Evolutionary conservation across 352 stramenopile genomes (phyloP).

Genomic region (Blastocystis sp.): DNA sequence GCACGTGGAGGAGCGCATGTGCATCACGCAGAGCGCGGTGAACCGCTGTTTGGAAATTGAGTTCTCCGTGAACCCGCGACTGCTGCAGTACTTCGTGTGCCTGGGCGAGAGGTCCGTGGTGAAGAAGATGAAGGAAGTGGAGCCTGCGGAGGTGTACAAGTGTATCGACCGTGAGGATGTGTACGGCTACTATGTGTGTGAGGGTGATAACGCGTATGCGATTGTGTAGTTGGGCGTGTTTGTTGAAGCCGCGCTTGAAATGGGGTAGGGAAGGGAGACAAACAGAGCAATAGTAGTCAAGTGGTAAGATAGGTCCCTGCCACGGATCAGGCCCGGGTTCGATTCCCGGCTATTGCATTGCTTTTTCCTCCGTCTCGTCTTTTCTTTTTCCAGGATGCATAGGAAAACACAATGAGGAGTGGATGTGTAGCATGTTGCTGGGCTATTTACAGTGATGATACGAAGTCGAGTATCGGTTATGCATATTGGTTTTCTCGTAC

Average conservation of each 20-base stretch:
- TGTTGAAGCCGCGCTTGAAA: not conserved
- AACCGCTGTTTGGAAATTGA: slow-evolving; percentile 45
- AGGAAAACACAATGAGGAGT: not conserved
- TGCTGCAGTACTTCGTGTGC: slow-evolving; percentile 30
- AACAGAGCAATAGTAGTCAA: slow-evolving; percentile 64
- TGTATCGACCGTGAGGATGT: not conserved
- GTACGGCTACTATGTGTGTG: slow-evolving; percentile 35
- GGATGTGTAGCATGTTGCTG: too few relatives aligned
- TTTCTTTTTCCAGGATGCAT: slow-evolving; percentile 18
- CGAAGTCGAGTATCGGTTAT: too few relatives aligned
- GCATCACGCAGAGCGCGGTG: slow-evolving; percentile 21
- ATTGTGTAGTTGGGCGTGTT: slow-evolving; percentile 28
- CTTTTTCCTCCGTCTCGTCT: slow-evolving; percentile 45
- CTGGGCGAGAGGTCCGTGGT: not conserved
- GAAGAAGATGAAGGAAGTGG: not conserved
- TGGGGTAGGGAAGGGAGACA: not conserved
- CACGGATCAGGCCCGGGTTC: slow-evolving; percentile 67
- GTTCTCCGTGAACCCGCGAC: not conserved
- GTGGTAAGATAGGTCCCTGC: slow-evolving; percentile 69
- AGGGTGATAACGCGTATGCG: slow-evolving; percentile 7
- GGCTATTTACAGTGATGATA: too few relatives aligned
- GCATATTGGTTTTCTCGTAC: too few relatives aligned
- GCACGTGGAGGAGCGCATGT: slow-evolving; percentile 11
- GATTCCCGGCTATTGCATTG: not conserved
- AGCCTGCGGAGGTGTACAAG: not conserved